Percentiles rank a stretch among this genome's conserved stretches.
Conservation (phyloP, 495 filamentous ascomycete genomes). For the Neurospora sp. region DNA sequence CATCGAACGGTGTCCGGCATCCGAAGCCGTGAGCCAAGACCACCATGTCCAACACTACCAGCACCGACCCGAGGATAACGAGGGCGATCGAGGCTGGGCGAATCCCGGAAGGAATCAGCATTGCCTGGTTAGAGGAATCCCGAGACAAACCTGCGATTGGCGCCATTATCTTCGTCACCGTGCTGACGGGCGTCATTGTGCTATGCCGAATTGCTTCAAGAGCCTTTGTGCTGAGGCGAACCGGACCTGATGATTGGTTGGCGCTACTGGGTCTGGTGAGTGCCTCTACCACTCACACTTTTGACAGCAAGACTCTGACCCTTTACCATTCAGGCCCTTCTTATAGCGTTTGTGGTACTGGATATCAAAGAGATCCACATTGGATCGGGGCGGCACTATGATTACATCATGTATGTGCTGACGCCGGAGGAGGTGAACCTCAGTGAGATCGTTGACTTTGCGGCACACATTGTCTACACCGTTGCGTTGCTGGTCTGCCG, state of each 20-base stretch:
- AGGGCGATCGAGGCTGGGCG: slow-evolving; percentile 8
- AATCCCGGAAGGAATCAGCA: slow-evolving; percentile 24
- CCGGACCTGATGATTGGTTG: slow-evolving; percentile 28
- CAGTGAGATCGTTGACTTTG: slow-evolving; percentile 35
- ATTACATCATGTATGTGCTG: slow-evolving; percentile 39
- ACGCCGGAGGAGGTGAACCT: slow-evolving; percentile 20
- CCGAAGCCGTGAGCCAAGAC: neutral
- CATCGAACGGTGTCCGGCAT: neutral
- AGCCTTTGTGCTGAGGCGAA: slow-evolving; percentile 22
- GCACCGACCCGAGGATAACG: slow-evolving; percentile 1
- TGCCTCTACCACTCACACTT: neutral
- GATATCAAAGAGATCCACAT: slow-evolving; percentile 31
- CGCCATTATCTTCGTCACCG: slow-evolving; percentile 30
- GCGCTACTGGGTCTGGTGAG: slow-evolving; percentile 28
- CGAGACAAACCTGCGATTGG: slow-evolving; percentile 28
- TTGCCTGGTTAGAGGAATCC: slow-evolving; percentile 29
- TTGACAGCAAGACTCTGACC: neutral
- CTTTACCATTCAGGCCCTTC: slow-evolving; percentile 11
- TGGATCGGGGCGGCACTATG: slow-evolving; percentile 37
- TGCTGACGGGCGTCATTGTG: slow-evolving; percentile 23
- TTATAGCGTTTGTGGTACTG: slow-evolving; percentile 29
- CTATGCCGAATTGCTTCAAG: slow-evolving; percentile 26
- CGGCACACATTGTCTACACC: slow-evolving; percentile 38
- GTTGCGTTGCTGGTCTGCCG: slow-evolving; percentile 35
- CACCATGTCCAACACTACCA: neutral